Conservation (phyloP, 495 filamentous ascomycete species). For the Podospora anserina region DNA sequence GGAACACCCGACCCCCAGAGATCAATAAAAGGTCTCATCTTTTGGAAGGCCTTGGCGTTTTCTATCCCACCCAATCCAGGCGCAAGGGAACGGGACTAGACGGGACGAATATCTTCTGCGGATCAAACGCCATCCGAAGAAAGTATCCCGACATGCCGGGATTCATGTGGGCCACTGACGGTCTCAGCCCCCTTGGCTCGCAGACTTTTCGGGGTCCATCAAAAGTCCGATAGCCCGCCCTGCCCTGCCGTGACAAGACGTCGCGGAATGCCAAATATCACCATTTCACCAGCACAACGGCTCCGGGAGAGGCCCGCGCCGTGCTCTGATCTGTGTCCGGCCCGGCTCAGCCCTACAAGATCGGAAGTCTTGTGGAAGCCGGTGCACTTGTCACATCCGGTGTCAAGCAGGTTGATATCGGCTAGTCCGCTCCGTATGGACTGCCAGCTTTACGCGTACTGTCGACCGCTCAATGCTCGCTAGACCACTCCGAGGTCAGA, state of each 20-base stretch:
- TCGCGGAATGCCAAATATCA: neutral
- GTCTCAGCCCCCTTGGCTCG: neutral
- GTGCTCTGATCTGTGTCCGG: neutral
- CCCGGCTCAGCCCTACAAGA: neutral
- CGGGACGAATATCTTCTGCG: conserved; percentile 10
- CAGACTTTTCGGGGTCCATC: conserved; percentile 7
- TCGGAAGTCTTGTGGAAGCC: neutral
- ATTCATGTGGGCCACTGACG: neutral
- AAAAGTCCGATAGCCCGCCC: conserved; percentile 9
- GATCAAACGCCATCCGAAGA: conserved; percentile 19
- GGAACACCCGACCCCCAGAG: neutral
- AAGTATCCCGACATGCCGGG: neutral
- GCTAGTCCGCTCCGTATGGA: neutral
- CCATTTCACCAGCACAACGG: conserved; percentile 1
- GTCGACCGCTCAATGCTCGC: neutral
- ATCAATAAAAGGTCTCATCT: neutral
- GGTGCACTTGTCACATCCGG: no score
- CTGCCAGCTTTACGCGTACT: neutral
- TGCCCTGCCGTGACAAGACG: neutral
- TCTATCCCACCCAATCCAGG: neutral
- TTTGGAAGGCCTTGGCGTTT: neutral
- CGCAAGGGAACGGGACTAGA: neutral
- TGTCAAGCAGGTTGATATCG: no score
- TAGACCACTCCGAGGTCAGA: neutral
- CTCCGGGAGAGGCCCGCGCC: neutral